Conservation (phyloP, 768 basidiomycete genomes). For the Cyclocybe cylindracea region DNA sequence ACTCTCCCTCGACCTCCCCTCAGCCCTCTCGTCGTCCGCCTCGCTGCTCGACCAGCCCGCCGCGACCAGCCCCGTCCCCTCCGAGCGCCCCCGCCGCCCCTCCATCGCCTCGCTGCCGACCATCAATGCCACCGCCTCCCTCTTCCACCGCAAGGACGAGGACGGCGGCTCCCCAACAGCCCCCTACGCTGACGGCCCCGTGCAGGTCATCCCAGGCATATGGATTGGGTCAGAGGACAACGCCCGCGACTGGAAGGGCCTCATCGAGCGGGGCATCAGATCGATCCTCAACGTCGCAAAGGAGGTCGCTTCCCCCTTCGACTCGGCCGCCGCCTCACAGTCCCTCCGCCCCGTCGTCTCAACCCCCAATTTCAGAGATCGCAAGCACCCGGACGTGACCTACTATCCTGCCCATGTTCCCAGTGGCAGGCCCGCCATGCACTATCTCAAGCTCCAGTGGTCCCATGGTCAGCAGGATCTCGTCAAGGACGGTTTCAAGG, state of each 20-base stretch:
- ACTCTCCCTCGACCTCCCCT: conserved; percentile 67
- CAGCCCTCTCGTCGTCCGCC: conserved; percentile 56
- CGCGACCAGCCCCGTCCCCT: conserved; percentile 26
- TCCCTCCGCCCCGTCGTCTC: conserved; percentile 64
- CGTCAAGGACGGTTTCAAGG: conserved; percentile 74
- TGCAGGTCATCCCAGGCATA: conserved; percentile 81
- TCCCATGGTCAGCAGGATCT: conserved; percentile 94
- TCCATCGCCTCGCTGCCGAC: conserved; percentile 72
- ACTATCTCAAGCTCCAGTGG: conserved; percentile 90
- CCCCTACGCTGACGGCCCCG: conserved; percentile 80
- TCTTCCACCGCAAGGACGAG: conserved; percentile 66
- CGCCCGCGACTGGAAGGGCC: conserved; percentile 75
- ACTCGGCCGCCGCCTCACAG: conserved; percentile 40
- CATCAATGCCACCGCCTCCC: conserved; percentile 49
- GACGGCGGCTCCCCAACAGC: conserved; percentile 53
- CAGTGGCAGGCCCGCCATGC: conserved; percentile 74
- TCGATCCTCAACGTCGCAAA: conserved; percentile 92
- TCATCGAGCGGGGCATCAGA: conserved; percentile 71
- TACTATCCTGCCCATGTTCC: conserved; percentile 69
- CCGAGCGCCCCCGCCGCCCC: conserved; percentile 57
- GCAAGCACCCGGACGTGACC: conserved; percentile 41
- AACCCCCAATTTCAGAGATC: conserved; percentile 61
- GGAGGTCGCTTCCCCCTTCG: conserved; percentile 79
- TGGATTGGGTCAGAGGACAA: conserved; percentile 95
- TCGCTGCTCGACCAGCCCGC: conserved; percentile 29